phyloP scores from a whole-genome alignment of 2,329 filamentous ascomycete species.

The Scolecobasidium constrictum region DNA sequence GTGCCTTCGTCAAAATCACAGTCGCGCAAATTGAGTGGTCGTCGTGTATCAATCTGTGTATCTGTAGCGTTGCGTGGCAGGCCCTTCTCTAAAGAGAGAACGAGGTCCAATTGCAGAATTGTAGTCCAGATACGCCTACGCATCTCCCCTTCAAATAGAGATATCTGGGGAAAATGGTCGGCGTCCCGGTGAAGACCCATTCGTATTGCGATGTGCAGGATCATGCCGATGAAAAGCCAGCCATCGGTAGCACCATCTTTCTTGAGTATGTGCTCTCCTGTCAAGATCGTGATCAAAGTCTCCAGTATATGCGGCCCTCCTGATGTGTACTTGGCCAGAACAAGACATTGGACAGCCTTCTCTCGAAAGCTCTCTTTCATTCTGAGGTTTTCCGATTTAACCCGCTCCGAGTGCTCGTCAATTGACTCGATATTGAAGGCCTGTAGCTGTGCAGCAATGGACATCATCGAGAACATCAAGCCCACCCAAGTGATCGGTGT shows the following conservation, averaged over 20 bases:
- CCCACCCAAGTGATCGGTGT: constrained; percentile 16
- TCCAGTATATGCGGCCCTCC: constrained; percentile 19
- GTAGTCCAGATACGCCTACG: constrained; percentile 35
- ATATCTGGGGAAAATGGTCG: constrained; percentile 22
- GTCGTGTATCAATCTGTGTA: constrained; percentile 25
- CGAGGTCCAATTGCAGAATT: constrained; percentile 30
- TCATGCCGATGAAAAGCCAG: constrained; percentile 20
- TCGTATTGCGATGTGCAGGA: constrained; percentile 28
- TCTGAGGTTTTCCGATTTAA: constrained; percentile 16
- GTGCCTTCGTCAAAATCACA: constrained; percentile 17
- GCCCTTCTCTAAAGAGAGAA: constrained; percentile 25
- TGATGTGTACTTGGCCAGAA: constrained; percentile 18
- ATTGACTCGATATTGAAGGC: constrained; percentile 16
- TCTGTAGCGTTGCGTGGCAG: constrained; percentile 23
- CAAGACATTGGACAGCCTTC: constrained; percentile 20
- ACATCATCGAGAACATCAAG: constrained; percentile 17
- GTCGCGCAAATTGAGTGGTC: constrained; percentile 28
- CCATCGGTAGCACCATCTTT: constrained; percentile 15
- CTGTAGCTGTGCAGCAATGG: constrained; percentile 17
- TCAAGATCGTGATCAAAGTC: constrained; percentile 16
- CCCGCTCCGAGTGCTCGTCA: constrained; percentile 15
- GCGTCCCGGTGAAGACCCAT: constrained; percentile 33
- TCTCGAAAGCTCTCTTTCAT: constrained; percentile 18
- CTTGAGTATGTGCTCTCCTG: constrained; percentile 15
- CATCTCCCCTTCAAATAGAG: constrained; percentile 27